Evolutionary conservation across 2,329 filamentous ascomycete genomes (phyloP).

Genomic region (Parastagonospora avenae): DNA sequence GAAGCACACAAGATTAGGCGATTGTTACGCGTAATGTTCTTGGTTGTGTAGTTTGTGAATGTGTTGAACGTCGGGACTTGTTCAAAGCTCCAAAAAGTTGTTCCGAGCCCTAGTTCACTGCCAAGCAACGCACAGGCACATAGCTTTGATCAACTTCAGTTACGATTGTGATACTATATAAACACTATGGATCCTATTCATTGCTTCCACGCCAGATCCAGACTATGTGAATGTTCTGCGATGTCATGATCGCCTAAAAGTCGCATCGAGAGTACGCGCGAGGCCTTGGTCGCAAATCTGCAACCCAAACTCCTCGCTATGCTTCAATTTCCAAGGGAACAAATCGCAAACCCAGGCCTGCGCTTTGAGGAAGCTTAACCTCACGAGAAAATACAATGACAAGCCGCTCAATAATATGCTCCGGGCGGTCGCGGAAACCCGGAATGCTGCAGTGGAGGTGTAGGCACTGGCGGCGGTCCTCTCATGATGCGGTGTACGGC

Average conservation of each 20-base stretch:
- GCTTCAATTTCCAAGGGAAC: conserved; percentile 17
- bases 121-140: conserved; percentile 10
- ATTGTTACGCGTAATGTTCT: no score
- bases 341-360: conserved; percentile 6
- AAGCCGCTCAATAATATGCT: conserved; percentile 20
- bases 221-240: no score
- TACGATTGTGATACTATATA: no score
- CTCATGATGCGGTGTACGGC: conserved; percentile 30
- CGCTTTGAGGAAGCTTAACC: no score
- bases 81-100: conserved; percentile 6
- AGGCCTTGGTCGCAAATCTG: not conserved
- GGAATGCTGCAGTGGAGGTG: conserved; percentile 40
- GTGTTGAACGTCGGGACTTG: not conserved
- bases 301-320: conserved; percentile 35
- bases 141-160: not conserved
- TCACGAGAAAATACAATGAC: no score
- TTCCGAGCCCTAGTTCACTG: not conserved
- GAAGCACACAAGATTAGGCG: not conserved
- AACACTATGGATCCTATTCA: no score
- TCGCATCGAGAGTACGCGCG: no score
- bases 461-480: conserved; percentile 41
- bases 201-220: no score
- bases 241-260: no score
- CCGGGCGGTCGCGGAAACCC: conserved; percentile 32
- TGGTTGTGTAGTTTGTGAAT: not conserved